Conservation (phyloP, 2,329 filamentous ascomycete species). For the Cladophialophora carrionii region DNA sequence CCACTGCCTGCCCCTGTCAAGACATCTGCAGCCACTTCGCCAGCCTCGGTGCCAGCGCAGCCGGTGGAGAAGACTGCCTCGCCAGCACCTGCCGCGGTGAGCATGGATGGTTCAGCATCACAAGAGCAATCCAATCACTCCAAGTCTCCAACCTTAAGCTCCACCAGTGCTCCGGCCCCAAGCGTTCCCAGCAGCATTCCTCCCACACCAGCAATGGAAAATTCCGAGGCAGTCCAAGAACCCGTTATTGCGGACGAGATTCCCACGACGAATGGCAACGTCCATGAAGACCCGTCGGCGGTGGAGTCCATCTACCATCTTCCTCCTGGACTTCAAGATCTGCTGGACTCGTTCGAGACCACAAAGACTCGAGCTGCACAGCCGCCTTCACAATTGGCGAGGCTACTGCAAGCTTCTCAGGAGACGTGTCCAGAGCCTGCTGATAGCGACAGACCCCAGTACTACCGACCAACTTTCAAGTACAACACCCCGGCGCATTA, state of each 20-base stretch:
- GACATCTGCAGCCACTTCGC: constrained; percentile 63
- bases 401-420: constrained; percentile 76
- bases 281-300: constrained; percentile 52
- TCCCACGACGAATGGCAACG: constrained; percentile 56
- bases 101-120: constrained; percentile 47
- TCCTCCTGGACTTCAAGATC: constrained; percentile 82
- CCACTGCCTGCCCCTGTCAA: constrained; percentile 55
- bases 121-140: constrained; percentile 45
- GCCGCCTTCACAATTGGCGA: constrained; percentile 68
- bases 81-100: constrained; percentile 41
- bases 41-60: constrained; percentile 55
- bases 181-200: constrained; percentile 49
- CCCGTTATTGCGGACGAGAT: constrained; percentile 47
- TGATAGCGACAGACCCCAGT: constrained; percentile 80
- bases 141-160: constrained; percentile 58
- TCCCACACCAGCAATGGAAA: constrained; percentile 53
- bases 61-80: constrained; percentile 50
- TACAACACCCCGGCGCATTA: constrained; percentile 81
- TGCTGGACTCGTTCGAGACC: constrained; percentile 86
- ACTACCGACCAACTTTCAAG: constrained; percentile 80
- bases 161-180: constrained; percentile 50
- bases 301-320: constrained; percentile 92
- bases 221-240: constrained; percentile 45
- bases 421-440: constrained; percentile 71
- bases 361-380: constrained; percentile 70